Evolutionary conservation across 2,329 filamentous ascomycete genomes (phyloP).

Genomic region (Boeremia lycopersici): DNA sequence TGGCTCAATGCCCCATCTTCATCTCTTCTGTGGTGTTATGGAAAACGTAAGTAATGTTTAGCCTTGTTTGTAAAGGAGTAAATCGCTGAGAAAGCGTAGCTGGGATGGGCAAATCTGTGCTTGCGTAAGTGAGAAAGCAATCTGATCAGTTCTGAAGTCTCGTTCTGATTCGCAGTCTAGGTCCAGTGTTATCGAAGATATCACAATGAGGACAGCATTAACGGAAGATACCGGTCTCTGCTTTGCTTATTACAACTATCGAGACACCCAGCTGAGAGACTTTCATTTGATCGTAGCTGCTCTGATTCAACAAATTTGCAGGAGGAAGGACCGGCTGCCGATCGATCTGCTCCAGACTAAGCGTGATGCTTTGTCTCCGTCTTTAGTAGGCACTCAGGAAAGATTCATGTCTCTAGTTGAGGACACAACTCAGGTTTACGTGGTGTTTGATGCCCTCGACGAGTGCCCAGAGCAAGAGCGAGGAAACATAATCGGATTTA

Average conservation of each 20-base stretch:
- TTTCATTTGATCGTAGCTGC: constrained; percentile 14
- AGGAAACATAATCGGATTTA: constrained; percentile 10
- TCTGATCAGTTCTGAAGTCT: no score
- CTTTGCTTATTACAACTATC: constrained; percentile 33
- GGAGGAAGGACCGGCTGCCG: constrained; percentile 10
- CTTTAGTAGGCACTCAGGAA: constrained; percentile 18
- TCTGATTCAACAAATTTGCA: constrained; percentile 21
- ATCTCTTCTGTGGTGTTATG: constrained; percentile 29
- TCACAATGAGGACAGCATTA: constrained; percentile 16
- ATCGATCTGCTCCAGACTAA: constrained; percentile 11
- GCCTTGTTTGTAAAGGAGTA: background rate
- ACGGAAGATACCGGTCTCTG: constrained; percentile 19
- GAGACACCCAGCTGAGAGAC: constrained; percentile 10
- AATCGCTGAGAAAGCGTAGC: constrained; percentile 17
- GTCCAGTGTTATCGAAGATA: constrained; percentile 28
- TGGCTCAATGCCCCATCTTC: constrained; percentile 19
- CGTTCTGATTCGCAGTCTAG: constrained; percentile 5
- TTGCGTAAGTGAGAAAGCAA: constrained; percentile 13
- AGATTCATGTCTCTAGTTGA: constrained; percentile 12
- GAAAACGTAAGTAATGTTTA: constrained; percentile 21
- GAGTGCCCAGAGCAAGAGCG: constrained; percentile 21
- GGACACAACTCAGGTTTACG: constrained; percentile 8
- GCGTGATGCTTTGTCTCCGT: constrained; percentile 14
- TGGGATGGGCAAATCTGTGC: constrained; percentile 32
- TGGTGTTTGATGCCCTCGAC: constrained; percentile 24